A percentile compares a stretch with the other conserved stretches of the same genome.
Conservation (phyloP, 257 asterid species). For the Nicotiana knightiana region DNA sequence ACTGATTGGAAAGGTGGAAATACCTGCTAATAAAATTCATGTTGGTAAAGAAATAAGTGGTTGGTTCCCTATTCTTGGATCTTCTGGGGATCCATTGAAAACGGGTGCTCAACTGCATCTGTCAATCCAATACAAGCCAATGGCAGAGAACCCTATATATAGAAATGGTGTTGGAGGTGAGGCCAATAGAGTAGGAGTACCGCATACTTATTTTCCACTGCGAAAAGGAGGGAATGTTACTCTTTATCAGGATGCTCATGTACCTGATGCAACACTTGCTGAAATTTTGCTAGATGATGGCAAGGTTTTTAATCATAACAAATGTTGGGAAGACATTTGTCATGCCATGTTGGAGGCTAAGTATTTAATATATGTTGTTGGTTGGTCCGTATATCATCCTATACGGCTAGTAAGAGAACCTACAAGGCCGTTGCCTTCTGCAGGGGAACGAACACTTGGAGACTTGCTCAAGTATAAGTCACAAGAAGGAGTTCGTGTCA, state of each 20-base stretch:
- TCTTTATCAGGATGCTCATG: constrained; percentile 79
- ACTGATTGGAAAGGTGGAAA: constrained; percentile 58
- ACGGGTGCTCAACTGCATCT: constrained; percentile 56
- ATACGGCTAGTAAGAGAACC: constrained; percentile 71
- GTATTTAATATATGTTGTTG: constrained; percentile 59
- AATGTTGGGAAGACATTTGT: constrained; percentile 82
- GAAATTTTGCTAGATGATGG: constrained; percentile 40
- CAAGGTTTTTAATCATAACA: constrained; percentile 35
- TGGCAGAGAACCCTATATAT: constrained; percentile 36
- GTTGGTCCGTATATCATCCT: constrained; percentile 73
- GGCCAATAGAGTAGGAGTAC: constrained; percentile 31
- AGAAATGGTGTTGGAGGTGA: constrained; percentile 34
- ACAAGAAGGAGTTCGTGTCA: constrained; percentile 90
- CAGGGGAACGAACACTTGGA: constrained; percentile 75
- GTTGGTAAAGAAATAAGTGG: constrained; percentile 58
- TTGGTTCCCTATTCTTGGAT: constrained; percentile 73
- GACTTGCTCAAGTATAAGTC: constrained; percentile 86
- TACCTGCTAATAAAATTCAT: constrained; percentile 46
- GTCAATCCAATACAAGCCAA: constrained; percentile 50
- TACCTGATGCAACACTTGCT: constrained; percentile 58
- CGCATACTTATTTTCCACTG: constrained; percentile 65
- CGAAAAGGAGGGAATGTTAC: constrained; percentile 73
- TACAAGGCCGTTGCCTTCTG: constrained; percentile 57
- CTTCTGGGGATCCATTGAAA: constrained; percentile 62
- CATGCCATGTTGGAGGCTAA: constrained; percentile 72